Evolutionary conservation across 129 eudicot species (phyloP), one percentile per base, ranked within the genome.

Genomic region (Heracleum sosnowskyi): DNA sequence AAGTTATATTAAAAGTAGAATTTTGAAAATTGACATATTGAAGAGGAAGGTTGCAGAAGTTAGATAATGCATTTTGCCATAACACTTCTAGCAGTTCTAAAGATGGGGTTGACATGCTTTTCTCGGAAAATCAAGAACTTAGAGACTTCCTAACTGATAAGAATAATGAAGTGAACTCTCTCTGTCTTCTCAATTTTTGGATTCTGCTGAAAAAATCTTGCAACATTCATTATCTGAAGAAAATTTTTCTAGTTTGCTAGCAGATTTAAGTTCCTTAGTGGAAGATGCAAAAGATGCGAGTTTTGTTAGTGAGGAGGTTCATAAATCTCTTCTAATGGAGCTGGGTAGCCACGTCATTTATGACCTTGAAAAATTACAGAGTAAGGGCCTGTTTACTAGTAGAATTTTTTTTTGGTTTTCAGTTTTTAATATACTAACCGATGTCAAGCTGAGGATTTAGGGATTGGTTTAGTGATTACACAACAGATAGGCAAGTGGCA

Each of bases 11-110:
- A 40, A 92, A 88, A 85, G 78, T 95, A 78, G 91, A 92, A 83
- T 94, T 39, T 85, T 33, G 92, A 86, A 33, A 84, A 80, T 73
- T 64, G 98, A 94, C 35, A 42, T 74, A 37, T 73, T 91, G 77
- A 91, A 84, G 82, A 91, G 71, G 83, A 94, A 88, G 83, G 86
- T 91, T 73, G 83, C 91, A 26, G 96, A 90, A 41, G 87, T 88
- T 31, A 86, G 15, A 42, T 42, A 10, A 42, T 8, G 8, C 45
- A 36, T 36, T 75, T 80, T 77, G 84, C 63, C 76, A 84, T 11
- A 79, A 78, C 36, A 73, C 41, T 79, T 35, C 81, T 28, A 36
- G 72, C 63, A 70, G 80, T 45, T 66, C 86, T 46, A 86, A 76
- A 68, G 55, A 76, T 55, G 82, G 83, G 42, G 53, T 95, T 45